Evolutionary conservation across 805 yeast species (phyloP), one percentile per base, ranked within the genome.

Genomic region (Ogataea dorogensis): DNA sequence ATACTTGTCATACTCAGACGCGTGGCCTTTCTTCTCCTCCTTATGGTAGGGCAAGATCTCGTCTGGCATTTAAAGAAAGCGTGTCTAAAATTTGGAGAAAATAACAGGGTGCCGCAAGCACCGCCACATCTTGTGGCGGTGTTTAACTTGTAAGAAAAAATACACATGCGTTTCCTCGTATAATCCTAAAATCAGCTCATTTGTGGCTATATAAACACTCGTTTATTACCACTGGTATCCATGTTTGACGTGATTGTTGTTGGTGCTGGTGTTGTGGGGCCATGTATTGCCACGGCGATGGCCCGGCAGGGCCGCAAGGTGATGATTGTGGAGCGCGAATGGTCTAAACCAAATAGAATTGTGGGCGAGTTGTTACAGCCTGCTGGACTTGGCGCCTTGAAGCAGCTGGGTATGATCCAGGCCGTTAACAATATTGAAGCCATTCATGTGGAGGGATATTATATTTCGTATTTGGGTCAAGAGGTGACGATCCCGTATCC

Each of bases 261-360:
- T 24, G 98, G 98, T n/a, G 97, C 98, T n/a, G 98, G 98, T 38
- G 95, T 91, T 14, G 81, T 87, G 16, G 98, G 99, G 1, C 96
- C 98, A 2, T 81, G 91, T 38, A 71, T 91, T 13, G 97, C 97
- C 28, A 83, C 88, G 1, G 88, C 85, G 3, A 65, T 93, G 37
- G 98, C 96, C 1, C 73, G 91, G 50, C 94, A 86, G 54, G 98
- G 98, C 20, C 73, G 95, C 48, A 71, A 73, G 33, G 97, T 93
- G 6, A 61, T 83, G 34, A 70, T 83, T 14, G 68, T 83, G 12
- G 99, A 93, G 58, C 74, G 96, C 44, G 96, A 87, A 56, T 86
- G 96, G 86, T 61, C 76, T 14, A 83, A 78, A 59, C 98, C 98
- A 2, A 96, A 93, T 61, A 73, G 99, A 49, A 93, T 93, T 39